Percentiles rank a stretch among this genome's conserved stretches.
phyloP scores from a whole-genome alignment of 192 early-diverging fungal species.

The Irineochytrium annulatum region DNA sequence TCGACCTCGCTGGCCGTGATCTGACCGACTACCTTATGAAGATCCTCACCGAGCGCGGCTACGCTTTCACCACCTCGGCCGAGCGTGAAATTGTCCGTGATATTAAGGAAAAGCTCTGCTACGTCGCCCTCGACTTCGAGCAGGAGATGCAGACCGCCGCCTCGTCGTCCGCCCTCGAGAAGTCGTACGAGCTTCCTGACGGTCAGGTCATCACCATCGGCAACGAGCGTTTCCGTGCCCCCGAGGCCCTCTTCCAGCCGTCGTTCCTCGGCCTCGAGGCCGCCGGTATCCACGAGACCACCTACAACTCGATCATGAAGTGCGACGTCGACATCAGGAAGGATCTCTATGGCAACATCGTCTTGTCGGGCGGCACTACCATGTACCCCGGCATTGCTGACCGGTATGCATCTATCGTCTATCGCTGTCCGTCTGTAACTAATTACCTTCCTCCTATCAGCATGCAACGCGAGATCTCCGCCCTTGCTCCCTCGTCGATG shows the following conservation, averaged over 20 bases:
- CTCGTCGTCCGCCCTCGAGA: conserved; percentile 88
- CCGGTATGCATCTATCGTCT: conserved; percentile 41
- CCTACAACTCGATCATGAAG: conserved; percentile 96
- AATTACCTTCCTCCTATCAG: neutral
- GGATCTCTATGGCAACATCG: conserved; percentile 95
- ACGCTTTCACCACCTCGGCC: conserved; percentile 91
- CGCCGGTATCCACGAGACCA: conserved; percentile 93
- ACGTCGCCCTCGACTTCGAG: conserved; percentile 96
- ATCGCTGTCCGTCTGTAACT: neutral
- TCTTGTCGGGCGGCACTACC: conserved; percentile 93
- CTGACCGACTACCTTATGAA: conserved; percentile 92
- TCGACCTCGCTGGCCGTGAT: conserved; percentile 95
- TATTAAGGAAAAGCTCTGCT: conserved; percentile 99
- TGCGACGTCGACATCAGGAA: conserved; percentile 95
- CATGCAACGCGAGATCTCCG: conserved; percentile 96
- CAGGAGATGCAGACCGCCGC: conserved; percentile 95
- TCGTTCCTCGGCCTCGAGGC: conserved; percentile 85
- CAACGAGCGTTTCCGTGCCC: conserved; percentile 96
- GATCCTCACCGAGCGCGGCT: conserved; percentile 93
- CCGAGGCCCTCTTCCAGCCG: conserved; percentile 98
- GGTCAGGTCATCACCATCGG: conserved; percentile 98
- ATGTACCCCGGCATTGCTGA: conserved; percentile 98
- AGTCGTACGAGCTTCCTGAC: conserved; percentile 97
- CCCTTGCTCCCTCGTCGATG: conserved; percentile 91
- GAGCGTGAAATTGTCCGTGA: conserved; percentile 98